Conservation (phyloP, 2,329 filamentous ascomycete genomes). For the Diplocarpon mali region DNA sequence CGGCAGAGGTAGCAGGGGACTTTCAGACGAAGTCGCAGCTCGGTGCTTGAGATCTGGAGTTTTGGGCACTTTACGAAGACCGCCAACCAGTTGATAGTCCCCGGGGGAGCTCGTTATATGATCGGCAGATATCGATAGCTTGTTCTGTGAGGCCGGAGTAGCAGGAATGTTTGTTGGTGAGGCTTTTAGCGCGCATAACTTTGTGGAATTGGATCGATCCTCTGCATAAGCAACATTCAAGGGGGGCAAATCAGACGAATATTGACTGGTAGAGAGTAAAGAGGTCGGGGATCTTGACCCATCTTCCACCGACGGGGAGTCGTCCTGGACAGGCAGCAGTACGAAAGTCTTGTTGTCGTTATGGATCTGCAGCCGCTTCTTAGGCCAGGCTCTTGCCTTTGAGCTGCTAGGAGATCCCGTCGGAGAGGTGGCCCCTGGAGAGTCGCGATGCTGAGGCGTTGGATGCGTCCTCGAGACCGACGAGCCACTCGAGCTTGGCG, state of each 20-base stretch:
- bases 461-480: conserved; percentile 19
- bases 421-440: conserved; percentile 19
- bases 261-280: conserved; percentile 14
- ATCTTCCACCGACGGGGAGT: conserved; percentile 15
- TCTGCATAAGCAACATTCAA: conserved; percentile 16
- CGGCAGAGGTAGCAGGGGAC: conserved; percentile 20
- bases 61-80: conserved; percentile 27
- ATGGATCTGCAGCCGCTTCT: conserved; percentile 24
- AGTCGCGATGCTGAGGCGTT: conserved; percentile 13
- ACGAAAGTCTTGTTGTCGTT: conserved; percentile 27
- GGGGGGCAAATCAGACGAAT: conserved; percentile 20
- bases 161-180: conserved; percentile 13
- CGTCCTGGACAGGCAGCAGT: conserved; percentile 17
- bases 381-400: conserved; percentile 18
- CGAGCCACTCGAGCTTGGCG: conserved; percentile 16
- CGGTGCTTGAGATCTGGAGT: conserved; percentile 27
- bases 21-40: conserved; percentile 11
- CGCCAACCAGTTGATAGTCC: conserved; percentile 27
- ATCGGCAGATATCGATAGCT: conserved; percentile 23
- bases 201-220: conserved; percentile 18
- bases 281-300: conserved; percentile 14
- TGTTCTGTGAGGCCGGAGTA: conserved; percentile 19
- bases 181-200: conserved; percentile 21
- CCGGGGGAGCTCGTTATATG: conserved; percentile 25
- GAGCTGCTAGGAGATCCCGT: conserved; percentile 19